Evolutionary conservation across 306 rosid species (phyloP).

Genomic region (Glycine tomentella): DNA sequence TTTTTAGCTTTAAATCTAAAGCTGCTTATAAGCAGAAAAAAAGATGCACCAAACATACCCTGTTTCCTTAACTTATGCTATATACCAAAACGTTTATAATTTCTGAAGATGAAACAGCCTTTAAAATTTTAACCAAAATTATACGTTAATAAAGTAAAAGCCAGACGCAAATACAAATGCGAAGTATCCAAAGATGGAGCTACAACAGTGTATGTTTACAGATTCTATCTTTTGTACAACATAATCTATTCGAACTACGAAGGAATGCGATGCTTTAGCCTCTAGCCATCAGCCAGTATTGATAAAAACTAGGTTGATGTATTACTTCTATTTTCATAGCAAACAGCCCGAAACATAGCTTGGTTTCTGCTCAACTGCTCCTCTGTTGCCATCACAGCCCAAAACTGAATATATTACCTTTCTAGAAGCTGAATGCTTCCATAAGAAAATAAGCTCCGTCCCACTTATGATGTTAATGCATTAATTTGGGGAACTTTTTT

Average conservation of each 20-base stretch:
- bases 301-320: not conserved
- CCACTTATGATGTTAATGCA: conserved; percentile 12
- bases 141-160: conserved; percentile 17
- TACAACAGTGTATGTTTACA: conserved; percentile 19
- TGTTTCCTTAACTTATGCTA: too few relatives aligned
- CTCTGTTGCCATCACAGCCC: conserved; percentile 14
- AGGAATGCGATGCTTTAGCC: not conserved
- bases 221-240: conserved; percentile 30
- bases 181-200: not conserved
- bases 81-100: too few relatives aligned
- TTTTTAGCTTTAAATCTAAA: too few relatives aligned
- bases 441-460: conserved; percentile 20
- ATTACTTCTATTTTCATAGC: not conserved
- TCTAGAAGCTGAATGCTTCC: conserved; percentile 30
- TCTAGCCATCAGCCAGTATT: not conserved
- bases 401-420: conserved; percentile 23
- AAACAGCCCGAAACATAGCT: not conserved
- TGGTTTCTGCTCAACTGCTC: not conserved
- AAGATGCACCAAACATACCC: too few relatives aligned
- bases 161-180: conserved; percentile 37
- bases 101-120: not conserved
- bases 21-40: too few relatives aligned
- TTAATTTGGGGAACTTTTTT: conserved; percentile 8
- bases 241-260: not conserved
- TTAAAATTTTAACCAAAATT: too few relatives aligned